phyloP scores from a whole-genome alignment of 2,329 filamentous ascomycete species.

The Claviceps africana region DNA sequence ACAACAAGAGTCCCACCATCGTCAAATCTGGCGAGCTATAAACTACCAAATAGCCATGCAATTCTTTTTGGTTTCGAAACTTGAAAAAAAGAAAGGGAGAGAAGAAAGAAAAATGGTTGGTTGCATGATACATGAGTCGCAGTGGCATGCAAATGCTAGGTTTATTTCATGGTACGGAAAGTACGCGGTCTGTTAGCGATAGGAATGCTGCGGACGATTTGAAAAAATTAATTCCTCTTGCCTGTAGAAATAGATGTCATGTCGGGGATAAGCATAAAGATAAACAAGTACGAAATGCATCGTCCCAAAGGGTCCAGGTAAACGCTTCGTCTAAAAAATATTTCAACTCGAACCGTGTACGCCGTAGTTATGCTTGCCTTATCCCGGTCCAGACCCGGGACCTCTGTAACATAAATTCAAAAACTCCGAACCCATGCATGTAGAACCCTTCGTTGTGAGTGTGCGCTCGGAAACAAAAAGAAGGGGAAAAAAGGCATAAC shows the following conservation, averaged over 20 bases:
- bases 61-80: background rate
- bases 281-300: background rate
- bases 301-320: background rate
- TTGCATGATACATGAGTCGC: background rate
- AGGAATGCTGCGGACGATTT: background rate
- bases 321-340: background rate
- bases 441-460: background rate
- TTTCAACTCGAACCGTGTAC: background rate
- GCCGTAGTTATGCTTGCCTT: background rate
- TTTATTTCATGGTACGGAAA: background rate
- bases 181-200: background rate
- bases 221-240: background rate
- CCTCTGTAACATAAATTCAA: background rate
- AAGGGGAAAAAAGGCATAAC: background rate
- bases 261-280: background rate
- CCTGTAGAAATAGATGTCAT: background rate
- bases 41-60: slow-evolving; percentile 13
- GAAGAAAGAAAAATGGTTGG: background rate
- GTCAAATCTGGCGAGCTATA: slow-evolving; percentile 37
- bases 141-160: slow-evolving; percentile 1
- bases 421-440: slow-evolving; percentile 11
- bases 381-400: background rate
- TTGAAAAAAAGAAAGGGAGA: background rate
- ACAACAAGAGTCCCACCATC: slow-evolving; percentile 45
- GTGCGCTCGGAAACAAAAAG: background rate